Evolutionary conservation across 257 asterid genomes (phyloP), one percentile per base, ranked within the genome.

Genomic region (Fraxinus quadrangulata): DNA sequence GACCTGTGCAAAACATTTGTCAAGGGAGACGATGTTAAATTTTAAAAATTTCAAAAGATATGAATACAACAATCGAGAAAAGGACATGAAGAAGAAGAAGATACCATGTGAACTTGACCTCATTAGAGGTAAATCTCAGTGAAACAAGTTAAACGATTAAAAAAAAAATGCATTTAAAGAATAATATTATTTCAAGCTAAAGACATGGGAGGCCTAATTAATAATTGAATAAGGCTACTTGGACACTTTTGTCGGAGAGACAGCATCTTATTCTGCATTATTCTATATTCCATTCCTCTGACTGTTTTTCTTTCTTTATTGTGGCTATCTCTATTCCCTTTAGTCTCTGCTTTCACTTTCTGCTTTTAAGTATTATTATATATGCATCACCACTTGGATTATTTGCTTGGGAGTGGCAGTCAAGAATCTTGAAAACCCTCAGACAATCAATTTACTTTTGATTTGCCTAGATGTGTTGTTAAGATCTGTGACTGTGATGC

Each of bases 361-460:
- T 28, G 16, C 30, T 36, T 71, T 66, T 78, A 11, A 42, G 65
- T 69, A 19, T 34, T 70, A 79, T 73, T 81, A 45, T 54, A 54
- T 54, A 54, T 54, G 11, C 65, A 54, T n/a, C 83, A 70, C 79
- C 73, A 80, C 84, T 87, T 34, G 42, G 91, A 87, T 84, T 78
- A 68, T 79, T 84, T 85, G 85, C 83, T 78, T 85, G 81, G 77
- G 49, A 49, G 80, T 80, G 65, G 85, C 73, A 61, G 75, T 67
- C n/a, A 70, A 83, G 91, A 87, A 87, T 88, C 91, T 84, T 79
- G 80, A 70, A 77, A 69, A 72, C 74, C 80, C 49, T 80, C 83
- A 80, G 72, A 77, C 83, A 77, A 73, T 81, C 81, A 75, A 73
- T 13, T 77, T 81, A 75, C 90, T 88, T 85, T 86, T 77, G 91